Evolutionary conservation across 495 filamentous ascomycete species (phyloP), one percentile per base, ranked within the genome.

Genomic region (Tuber microsphaerosporum): DNA sequence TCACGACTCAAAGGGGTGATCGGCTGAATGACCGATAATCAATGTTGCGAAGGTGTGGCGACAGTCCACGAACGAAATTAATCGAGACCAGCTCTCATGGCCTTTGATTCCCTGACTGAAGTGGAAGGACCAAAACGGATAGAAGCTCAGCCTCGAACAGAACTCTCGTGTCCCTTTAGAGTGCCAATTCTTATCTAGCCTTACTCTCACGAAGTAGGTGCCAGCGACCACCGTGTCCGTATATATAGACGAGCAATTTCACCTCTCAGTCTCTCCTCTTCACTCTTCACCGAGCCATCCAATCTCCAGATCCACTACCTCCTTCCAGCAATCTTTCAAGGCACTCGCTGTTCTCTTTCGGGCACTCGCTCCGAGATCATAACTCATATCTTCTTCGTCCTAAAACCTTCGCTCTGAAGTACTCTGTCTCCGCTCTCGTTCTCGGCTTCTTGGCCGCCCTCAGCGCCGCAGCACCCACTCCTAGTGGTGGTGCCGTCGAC

Each of bases 401-500:
- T 42, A 42, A 56, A 65, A 65, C 56, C n/a, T 3, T 65, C 56
- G 10, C 56, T 65, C 31, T 65, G 56, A 65, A 65, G 26, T 65
- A 61, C 51, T 61, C 51, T 10, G 26, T 45, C 42, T 31, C 72
- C 20, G n/a, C 72, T 8, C 22, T 73, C 48, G 42, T 73, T n/a
- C 69, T 80, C 34, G 37, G 71, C 16, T 69, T 70, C 44, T n/a
- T 73, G 2, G 76, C 73, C 48, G 70, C 72, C 68, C 72, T 74
- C 45, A 72, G 74, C 26, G 39, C 51, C 34, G 76, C 77, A 37
- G 73, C 42, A 26, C 75, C 77, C 46, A 43, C 71, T 61, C 75
- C 77, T 3, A 71, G 46, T 19, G n/a, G 12, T 2, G 26, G 75
- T 71, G 75, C 71, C 26, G 73, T 34, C 41, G 0, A n/a, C n/a